Conservation (phyloP, 2,329 filamentous ascomycete species). For the Septoria petroselini region DNA sequence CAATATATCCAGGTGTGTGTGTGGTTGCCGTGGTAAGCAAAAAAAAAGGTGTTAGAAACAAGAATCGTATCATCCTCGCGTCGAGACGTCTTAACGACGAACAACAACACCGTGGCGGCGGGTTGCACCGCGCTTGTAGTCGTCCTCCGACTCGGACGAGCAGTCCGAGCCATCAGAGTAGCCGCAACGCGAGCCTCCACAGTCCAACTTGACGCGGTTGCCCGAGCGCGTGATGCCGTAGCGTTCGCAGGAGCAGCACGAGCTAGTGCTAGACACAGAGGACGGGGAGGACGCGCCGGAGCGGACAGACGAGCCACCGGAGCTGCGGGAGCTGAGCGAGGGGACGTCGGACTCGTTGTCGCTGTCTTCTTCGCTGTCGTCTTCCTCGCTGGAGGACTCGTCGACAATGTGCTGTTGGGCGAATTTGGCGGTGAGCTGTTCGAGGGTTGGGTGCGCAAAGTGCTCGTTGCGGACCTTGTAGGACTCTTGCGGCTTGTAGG, state of each 20-base stretch:
- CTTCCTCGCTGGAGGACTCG: slow-evolving; percentile 69
- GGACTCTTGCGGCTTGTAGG: slow-evolving; percentile 81
- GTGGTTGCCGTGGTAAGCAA: neutral
- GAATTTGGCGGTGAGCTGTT: slow-evolving; percentile 68
- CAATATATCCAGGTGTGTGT: slow-evolving; percentile 1
- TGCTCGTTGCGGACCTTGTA: slow-evolving; percentile 80
- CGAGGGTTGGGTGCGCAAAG: slow-evolving; percentile 71
- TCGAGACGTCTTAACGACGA: slow-evolving; percentile 25
- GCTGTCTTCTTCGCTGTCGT: slow-evolving; percentile 56
- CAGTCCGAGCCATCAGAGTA: slow-evolving; percentile 68
- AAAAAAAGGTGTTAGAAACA: slow-evolving; percentile 8
- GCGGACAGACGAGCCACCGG: slow-evolving; percentile 33
- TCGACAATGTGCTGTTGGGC: slow-evolving; percentile 49
- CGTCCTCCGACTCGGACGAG: slow-evolving; percentile 65
- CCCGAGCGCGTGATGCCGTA: slow-evolving; percentile 91
- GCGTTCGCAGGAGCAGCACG: slow-evolving; percentile 85
- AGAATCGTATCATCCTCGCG: slow-evolving; percentile 2
- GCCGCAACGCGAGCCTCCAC: slow-evolving; percentile 82
- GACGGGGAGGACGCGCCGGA: slow-evolving; percentile 43
- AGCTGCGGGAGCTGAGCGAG: slow-evolving; percentile 64
- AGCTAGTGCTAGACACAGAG: slow-evolving; percentile 51
- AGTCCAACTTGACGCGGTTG: slow-evolving; percentile 93
- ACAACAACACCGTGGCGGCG: slow-evolving; percentile 49
- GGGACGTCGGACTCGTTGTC: slow-evolving; percentile 41
- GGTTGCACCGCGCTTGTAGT: slow-evolving; percentile 37